These are phyloP conservation scores for Neocucurbitaria cava DNA, from an alignment of 2,329 filamentous ascomycete genomes.

Conservation along the genomic window DNA sequence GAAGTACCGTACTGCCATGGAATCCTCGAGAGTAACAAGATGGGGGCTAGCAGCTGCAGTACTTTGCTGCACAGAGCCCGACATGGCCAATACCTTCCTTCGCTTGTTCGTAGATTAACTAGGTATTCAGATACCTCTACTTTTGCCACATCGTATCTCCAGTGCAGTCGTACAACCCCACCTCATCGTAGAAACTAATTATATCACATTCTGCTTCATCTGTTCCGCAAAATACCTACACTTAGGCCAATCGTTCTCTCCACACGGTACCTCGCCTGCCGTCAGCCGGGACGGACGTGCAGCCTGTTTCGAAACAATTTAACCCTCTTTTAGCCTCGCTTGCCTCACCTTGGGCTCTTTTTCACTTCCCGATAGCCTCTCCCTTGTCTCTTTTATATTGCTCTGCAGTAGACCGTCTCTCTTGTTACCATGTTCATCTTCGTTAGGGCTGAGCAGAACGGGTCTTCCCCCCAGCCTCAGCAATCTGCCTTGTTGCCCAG, in stretches of 20 bases:
- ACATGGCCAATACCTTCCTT: background rate
- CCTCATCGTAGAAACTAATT: constrained; percentile 11
- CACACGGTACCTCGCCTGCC: constrained; percentile 14
- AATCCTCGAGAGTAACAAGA: constrained; percentile 1
- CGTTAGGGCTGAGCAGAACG: constrained; percentile 7
- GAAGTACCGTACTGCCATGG: background rate
- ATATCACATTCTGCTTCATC: constrained; percentile 10
- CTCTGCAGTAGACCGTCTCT: constrained; percentile 10
- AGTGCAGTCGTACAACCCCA: background rate
- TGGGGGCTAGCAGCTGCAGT: background rate
- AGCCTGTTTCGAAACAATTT: constrained; percentile 37
- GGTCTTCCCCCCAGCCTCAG: background rate
- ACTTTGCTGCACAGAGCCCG: background rate
- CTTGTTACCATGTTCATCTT: constrained; percentile 4
- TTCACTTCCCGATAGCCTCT: constrained; percentile 3
- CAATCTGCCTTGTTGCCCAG: constrained; percentile 9
- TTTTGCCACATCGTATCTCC: background rate
- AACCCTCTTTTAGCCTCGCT: constrained; percentile 30
- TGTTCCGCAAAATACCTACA: constrained; percentile 10
- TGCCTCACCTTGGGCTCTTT: constrained; percentile 5
- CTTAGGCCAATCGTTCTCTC: constrained; percentile 31
- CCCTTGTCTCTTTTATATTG: constrained; percentile 27
- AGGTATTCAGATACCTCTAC: background rate
- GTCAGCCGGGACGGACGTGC: constrained; percentile 19
- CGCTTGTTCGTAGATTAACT: background rate